These are phyloP conservation scores for Coffea canephora DNA, from an alignment of 257 asterid species.

Conservation along the genomic window DNA sequence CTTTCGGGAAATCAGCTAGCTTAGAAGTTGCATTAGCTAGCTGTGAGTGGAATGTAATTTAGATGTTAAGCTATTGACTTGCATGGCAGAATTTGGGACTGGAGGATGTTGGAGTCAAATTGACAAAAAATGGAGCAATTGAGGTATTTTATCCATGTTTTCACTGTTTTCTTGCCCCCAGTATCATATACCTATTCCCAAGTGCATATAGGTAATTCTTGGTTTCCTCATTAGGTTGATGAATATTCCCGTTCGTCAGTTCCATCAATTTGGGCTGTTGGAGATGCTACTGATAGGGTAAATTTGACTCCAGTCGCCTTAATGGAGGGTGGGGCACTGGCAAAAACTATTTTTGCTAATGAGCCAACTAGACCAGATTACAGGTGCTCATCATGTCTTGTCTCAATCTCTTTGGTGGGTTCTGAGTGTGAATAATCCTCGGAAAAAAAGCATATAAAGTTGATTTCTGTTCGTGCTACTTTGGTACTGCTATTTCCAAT, in stretches of 20 bases:
- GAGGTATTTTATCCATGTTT: constrained; percentile 44
- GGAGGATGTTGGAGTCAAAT: constrained; percentile 78
- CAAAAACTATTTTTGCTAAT: constrained; percentile 79
- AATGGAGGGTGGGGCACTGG: constrained; percentile 98
- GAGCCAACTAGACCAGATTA: constrained; percentile 80
- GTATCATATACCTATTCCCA: not conserved
- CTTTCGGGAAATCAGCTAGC: not conserved
- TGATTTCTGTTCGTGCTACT: not conserved
- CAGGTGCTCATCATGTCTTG: constrained; percentile 44
- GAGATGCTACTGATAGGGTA: constrained; percentile 95
- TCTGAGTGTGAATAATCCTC: not conserved
- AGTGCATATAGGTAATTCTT: not conserved
- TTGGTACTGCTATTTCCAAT: not conserved
- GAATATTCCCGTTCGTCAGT: constrained; percentile 87
- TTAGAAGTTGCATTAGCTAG: constrained; percentile 14
- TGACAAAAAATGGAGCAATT: constrained; percentile 80
- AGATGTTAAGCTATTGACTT: constrained; percentile 17
- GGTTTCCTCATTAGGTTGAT: constrained; percentile 52
- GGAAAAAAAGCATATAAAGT: not conserved
- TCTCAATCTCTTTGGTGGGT: not conserved
- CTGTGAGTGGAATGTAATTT: constrained; percentile 11
- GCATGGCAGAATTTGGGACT: constrained; percentile 77
- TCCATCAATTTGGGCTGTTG: constrained; percentile 98
- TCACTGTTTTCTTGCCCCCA: not conserved
- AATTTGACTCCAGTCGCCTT: constrained; percentile 98